Evolutionary conservation across 768 basidiomycete genomes (phyloP), one percentile per base, ranked within the genome.

Genomic region (Trametes meyenii): DNA sequence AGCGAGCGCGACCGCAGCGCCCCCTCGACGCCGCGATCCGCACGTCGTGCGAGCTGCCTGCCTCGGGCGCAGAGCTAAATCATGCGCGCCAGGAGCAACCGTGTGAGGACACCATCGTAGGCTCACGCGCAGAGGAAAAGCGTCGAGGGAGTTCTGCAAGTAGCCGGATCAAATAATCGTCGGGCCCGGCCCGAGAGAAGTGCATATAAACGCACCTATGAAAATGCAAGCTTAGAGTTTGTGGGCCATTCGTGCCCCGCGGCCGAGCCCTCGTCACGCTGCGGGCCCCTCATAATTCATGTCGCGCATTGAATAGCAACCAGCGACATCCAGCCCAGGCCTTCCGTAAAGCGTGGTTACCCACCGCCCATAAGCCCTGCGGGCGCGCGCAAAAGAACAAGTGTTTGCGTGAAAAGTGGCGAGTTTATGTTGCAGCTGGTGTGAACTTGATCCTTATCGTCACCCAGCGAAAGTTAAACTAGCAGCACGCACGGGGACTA

Each of bases 131-230:
- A 33, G 29, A 33, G 29, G 29, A 33, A n/a, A 33, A 21, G 49
- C 44, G 29, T 23, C 49, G 49, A 58, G 23, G 26, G 29, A 50
- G 29, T n/a, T n/a, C 57, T 58, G 57, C 57, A 50, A 21, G 19
- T 48, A 10, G 40, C 36, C 49, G 57, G 57, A 58, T 58, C 48
- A 58, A 44, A 44, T 33, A 29, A 10, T 33, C 35, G 36, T 49
- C 57, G 57, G 57, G 35, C 49, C 56, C 57, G 57, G 57, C 29
- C 57, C 57, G 49, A 50, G 40, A 50, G 57, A 58, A 58, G 49
- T 17, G 44, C 48, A 50, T 42, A 58, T 39, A 38, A 17, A 50
- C 56, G n/a, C 38, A 58, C 57, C 44, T 26, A 58, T 50, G 40
- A 39, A 51, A 40, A 29, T 58, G 56, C 38, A 50, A 49, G 40